phyloP scores from a whole-genome alignment of 306 rosid genomes.

The Rubus idaeus region DNA sequence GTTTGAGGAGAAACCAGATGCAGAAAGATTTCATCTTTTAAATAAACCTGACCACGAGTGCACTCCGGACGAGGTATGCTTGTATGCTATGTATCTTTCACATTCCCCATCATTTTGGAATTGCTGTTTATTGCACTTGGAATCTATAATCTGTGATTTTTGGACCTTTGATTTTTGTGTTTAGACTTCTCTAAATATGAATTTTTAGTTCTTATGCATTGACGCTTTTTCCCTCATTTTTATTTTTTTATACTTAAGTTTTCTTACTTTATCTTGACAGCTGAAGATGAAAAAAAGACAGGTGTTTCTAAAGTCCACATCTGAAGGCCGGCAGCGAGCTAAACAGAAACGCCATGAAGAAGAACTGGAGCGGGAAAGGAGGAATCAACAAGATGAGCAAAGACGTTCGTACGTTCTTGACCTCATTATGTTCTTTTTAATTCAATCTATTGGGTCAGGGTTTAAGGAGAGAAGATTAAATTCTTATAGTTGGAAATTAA shows the following conservation, averaged over 20 bases:
- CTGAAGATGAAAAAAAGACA: constrained; percentile 79
- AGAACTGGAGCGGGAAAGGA: constrained; percentile 74
- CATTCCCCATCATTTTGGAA: constrained; percentile 27
- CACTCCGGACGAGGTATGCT: constrained; percentile 80
- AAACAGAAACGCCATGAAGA: constrained; percentile 82
- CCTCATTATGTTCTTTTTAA: not conserved
- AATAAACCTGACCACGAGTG: constrained; percentile 77
- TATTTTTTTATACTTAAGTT: not conserved
- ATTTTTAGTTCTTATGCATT: not conserved
- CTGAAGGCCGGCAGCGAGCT: constrained; percentile 86
- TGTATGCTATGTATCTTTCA: constrained; percentile 26
- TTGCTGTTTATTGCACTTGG: constrained; percentile 12
- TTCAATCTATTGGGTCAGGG: constrained; percentile 7
- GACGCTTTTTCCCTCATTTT: not conserved
- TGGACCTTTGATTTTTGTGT: not conserved
- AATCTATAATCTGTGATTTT: not conserved
- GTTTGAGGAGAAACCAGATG: constrained; percentile 60
- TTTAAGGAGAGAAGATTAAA: constrained; percentile 7
- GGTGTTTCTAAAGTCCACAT: constrained; percentile 79
- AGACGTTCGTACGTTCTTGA: constrained; percentile 62
- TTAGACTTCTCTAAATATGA: not conserved
- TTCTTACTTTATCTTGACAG: constrained; percentile 44
- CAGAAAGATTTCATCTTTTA: constrained; percentile 65
- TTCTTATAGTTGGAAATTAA: constrained; percentile 2
- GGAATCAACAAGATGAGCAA: constrained; percentile 73